Conservation (phyloP, 768 basidiomycete genomes). For the Hygrocybe coccinea region DNA sequence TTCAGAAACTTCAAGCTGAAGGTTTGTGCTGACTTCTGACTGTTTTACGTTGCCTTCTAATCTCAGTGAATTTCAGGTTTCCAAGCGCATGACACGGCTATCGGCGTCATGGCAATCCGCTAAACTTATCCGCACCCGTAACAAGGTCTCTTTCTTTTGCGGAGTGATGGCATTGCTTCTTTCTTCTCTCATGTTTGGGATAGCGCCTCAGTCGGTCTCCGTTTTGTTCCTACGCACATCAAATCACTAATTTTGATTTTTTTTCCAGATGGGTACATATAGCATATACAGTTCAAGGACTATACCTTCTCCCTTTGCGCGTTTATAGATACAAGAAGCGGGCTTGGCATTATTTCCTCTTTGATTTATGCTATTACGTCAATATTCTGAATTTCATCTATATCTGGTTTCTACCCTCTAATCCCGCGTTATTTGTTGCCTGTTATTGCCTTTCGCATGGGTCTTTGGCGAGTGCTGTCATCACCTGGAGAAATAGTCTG, state of each 20-base stretch:
- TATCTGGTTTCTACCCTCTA: slow-evolving; percentile 84
- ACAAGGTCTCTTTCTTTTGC: slow-evolving; percentile 87
- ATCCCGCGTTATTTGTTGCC: slow-evolving; percentile 75
- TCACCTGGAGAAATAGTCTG: slow-evolving; percentile 97
- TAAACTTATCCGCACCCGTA: slow-evolving; percentile 75
- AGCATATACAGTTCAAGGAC: slow-evolving; percentile 72
- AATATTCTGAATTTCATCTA: slow-evolving; percentile 88
- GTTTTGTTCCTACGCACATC: background rate
- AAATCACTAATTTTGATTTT: slow-evolving; percentile 8
- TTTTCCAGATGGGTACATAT: slow-evolving; percentile 78
- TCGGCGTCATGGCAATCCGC: slow-evolving; percentile 88
- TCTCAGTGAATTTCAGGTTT: slow-evolving; percentile 48
- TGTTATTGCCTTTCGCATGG: slow-evolving; percentile 93
- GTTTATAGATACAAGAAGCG: slow-evolving; percentile 87
- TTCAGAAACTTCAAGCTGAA: slow-evolving; percentile 82
- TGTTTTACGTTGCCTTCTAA: background rate
- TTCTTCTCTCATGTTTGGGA: slow-evolving; percentile 83
- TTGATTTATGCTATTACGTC: slow-evolving; percentile 90
- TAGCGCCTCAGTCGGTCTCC: slow-evolving; percentile 70
- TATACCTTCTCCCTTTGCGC: slow-evolving; percentile 79
- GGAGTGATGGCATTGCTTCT: slow-evolving; percentile 87
- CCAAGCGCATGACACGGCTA: slow-evolving; percentile 72
- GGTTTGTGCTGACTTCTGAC: slow-evolving; percentile 37
- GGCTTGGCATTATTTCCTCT: slow-evolving; percentile 91
- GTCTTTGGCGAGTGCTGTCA: slow-evolving; percentile 86